These are phyloP conservation scores for Umbelopsis sp. DNA, from an alignment of 192 early-diverging fungal genomes.

Conservation along the genomic window DNA sequence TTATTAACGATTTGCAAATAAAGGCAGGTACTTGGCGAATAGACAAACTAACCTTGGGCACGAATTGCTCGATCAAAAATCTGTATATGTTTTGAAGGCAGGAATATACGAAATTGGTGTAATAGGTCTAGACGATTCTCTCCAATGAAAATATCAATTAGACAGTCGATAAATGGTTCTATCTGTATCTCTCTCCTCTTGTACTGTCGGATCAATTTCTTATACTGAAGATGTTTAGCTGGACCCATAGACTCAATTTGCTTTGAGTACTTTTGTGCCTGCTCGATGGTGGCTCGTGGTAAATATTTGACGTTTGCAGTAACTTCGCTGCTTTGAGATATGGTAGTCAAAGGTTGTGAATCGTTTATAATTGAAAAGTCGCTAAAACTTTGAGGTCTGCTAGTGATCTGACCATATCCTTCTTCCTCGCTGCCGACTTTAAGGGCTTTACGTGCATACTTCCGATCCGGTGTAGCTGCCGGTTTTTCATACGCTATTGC, in stretches of 20 bases:
- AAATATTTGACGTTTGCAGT: too few relatives aligned
- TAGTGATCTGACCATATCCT: too few relatives aligned
- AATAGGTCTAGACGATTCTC: slow-evolving; percentile 14
- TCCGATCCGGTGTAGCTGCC: too few relatives aligned
- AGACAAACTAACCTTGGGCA: slow-evolving; percentile 15
- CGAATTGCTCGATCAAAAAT: slow-evolving; percentile 11
- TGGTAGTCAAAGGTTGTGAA: too few relatives aligned
- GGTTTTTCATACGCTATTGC: too few relatives aligned
- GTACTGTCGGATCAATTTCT: slow-evolving; percentile 12
- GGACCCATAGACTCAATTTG: slow-evolving; percentile 2
- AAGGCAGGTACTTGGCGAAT: not conserved
- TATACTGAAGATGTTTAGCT: not conserved
- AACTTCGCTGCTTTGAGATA: too few relatives aligned
- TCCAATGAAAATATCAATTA: slow-evolving; percentile 14
- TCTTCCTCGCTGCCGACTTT: too few relatives aligned
- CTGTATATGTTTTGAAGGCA: slow-evolving; percentile 16
- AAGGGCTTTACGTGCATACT: too few relatives aligned
- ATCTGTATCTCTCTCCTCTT: not conserved
- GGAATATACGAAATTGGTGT: slow-evolving; percentile 10
- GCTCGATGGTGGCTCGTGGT: not conserved
- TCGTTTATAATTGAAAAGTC: too few relatives aligned
- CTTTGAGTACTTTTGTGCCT: not conserved
- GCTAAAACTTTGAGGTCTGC: too few relatives aligned
- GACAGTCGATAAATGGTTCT: slow-evolving; percentile 16
- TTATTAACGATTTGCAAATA: not conserved